These are phyloP conservation scores for Astragalus membranaceus DNA, from an alignment of 306 rosid species.

Conservation along the genomic window DNA sequence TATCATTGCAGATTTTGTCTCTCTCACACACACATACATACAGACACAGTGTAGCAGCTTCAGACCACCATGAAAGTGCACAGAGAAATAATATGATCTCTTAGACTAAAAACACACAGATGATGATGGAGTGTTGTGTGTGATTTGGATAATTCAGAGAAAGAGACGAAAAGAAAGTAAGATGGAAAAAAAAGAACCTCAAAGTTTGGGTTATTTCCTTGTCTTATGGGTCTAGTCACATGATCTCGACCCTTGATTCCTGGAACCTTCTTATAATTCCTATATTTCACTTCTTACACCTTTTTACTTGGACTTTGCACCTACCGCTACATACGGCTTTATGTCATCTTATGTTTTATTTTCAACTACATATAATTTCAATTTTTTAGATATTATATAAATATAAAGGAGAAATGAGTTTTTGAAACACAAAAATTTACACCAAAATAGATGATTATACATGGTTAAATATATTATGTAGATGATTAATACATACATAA, in stretches of 20 bases:
- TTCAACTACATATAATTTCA: background rate
- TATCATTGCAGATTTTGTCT: constrained; percentile 43
- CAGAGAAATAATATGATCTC: background rate
- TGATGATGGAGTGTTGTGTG: background rate
- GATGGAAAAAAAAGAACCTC: background rate
- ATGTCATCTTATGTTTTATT: no score
- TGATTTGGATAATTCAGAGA: constrained; percentile 27
- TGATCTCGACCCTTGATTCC: constrained; percentile 76
- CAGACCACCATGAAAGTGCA: constrained; percentile 32
- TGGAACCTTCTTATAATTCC: constrained; percentile 75
- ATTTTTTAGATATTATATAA: no score
- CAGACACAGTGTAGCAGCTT: no score
- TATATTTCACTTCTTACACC: constrained; percentile 35
- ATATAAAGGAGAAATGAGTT: no score
- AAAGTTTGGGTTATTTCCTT: constrained; percentile 42
- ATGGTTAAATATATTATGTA: no score
- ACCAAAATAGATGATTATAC: no score
- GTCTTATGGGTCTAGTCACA: constrained; percentile 77
- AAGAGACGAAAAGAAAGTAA: background rate
- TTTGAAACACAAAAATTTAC: no score
- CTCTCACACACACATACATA: no score
- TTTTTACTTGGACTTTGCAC: constrained; percentile 36
- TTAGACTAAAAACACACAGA: no score
- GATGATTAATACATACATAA: no score
- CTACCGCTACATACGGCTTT: constrained; percentile 26